These are phyloP conservation scores for Talaromyces sp. DNA, from an alignment of 2,329 filamentous ascomycete species.

Conservation along the genomic window DNA sequence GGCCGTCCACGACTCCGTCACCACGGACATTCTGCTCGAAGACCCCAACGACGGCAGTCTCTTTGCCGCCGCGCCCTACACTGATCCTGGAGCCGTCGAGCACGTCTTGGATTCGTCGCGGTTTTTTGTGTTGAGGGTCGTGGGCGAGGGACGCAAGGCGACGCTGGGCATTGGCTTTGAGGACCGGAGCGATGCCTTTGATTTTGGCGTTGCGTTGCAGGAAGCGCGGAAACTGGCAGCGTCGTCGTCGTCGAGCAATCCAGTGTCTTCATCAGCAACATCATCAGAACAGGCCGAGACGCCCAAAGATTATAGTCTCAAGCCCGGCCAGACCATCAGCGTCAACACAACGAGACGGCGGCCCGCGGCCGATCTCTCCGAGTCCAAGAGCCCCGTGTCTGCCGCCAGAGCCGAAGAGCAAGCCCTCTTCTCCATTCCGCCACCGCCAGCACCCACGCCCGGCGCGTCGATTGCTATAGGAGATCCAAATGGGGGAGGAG, in stretches of 20 bases:
- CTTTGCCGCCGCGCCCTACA: conserved; percentile 81
- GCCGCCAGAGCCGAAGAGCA: conserved; percentile 34
- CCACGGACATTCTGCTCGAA: conserved; percentile 72
- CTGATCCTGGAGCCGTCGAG: conserved; percentile 60
- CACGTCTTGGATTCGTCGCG: conserved; percentile 71
- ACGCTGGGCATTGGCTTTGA: conserved; percentile 81
- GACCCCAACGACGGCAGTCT: conserved; percentile 67
- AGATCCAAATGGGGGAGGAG: conserved; percentile 39
- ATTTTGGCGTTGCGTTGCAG: conserved; percentile 75
- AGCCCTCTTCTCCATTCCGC: conserved; percentile 66
- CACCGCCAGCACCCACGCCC: conserved; percentile 50
- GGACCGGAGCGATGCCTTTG: conserved; percentile 78
- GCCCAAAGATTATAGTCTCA: conserved; percentile 70
- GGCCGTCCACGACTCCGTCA: conserved; percentile 57
- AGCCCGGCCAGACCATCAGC: conserved; percentile 84
- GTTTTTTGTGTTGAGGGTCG: conserved; percentile 79
- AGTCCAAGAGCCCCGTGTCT: conserved; percentile 2
- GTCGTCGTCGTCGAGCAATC: conserved; percentile 11
- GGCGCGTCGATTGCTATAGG: conserved; percentile 42
- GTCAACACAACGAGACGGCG: conserved; percentile 65
- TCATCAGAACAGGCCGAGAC: background rate
- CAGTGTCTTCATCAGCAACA: background rate
- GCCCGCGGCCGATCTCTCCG: conserved; percentile 12
- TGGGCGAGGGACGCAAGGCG: conserved; percentile 72
- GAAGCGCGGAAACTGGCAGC: conserved; percentile 61